Conservation (phyloP, 495 filamentous ascomycete genomes). For the Penicillium pancosmium region DNA sequence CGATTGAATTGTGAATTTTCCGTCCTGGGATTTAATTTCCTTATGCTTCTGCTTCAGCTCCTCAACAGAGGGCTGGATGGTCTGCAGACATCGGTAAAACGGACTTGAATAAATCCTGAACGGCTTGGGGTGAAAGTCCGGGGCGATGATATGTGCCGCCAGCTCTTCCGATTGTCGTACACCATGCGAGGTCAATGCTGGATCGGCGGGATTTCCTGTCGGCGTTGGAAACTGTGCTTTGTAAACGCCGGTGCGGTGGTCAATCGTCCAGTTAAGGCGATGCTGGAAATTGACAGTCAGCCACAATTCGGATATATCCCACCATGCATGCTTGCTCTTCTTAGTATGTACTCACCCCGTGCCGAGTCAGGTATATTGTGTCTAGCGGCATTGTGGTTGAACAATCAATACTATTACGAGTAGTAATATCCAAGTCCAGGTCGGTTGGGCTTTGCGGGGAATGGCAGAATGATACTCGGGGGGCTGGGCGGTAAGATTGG, state of each 20-base stretch:
- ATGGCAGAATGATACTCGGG: slow-evolving; percentile 9
- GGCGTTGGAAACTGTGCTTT: slow-evolving; percentile 67
- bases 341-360: slow-evolving; percentile 67
- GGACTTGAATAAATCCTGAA: slow-evolving; percentile 75
- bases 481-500: slow-evolving; percentile 24
- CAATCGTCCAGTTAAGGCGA: slow-evolving; percentile 84
- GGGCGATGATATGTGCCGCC: slow-evolving; percentile 59
- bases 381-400: slow-evolving; percentile 57
- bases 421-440: neutral
- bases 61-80: slow-evolving; percentile 70
- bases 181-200: slow-evolving; percentile 83
- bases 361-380: slow-evolving; percentile 81
- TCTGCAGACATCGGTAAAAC: slow-evolving; percentile 93
- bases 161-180: slow-evolving; percentile 83
- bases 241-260: slow-evolving; percentile 77
- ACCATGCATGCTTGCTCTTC: neutral
- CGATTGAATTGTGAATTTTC: neutral
- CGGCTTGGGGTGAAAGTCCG: slow-evolving; percentile 67
- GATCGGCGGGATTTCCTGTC: slow-evolving; percentile 83
- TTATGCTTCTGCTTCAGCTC: slow-evolving; percentile 42
- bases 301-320: neutral
- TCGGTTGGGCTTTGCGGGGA: slow-evolving; percentile 19
- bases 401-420: neutral
- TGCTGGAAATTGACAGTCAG: slow-evolving; percentile 57
- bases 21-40: neutral